These are phyloP conservation scores for Amauroascus niger DNA, from an alignment of 2,329 filamentous ascomycete species.

Conservation along the genomic window DNA sequence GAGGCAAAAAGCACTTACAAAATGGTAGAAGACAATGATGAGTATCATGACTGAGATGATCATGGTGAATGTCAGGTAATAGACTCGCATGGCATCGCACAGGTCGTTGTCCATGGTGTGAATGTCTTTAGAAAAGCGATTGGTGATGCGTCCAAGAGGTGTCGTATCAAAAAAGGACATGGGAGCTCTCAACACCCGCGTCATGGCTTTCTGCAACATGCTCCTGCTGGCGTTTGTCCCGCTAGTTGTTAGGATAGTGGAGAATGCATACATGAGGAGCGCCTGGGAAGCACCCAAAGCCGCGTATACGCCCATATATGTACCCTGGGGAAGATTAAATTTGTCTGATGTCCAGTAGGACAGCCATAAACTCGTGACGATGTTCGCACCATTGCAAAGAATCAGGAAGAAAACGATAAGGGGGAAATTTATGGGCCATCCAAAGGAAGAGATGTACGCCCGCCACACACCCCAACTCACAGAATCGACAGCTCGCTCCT, in stretches of 20 bases:
- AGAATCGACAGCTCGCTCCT: constrained; percentile 57
- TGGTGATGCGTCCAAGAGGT: constrained; percentile 86
- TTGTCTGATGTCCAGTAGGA: constrained; percentile 85
- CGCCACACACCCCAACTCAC: constrained; percentile 73
- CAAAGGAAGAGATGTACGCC: constrained; percentile 66
- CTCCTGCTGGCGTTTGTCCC: constrained; percentile 73
- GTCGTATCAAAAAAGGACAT: constrained; percentile 97
- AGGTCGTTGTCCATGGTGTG: constrained; percentile 94
- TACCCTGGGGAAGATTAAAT: constrained; percentile 54
- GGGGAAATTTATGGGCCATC: constrained; percentile 54
- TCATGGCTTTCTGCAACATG: constrained; percentile 73
- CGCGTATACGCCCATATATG: constrained; percentile 63
- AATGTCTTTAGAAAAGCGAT: constrained; percentile 90
- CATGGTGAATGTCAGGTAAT: constrained; percentile 73
- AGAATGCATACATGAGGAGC: constrained; percentile 68
- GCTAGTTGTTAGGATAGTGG: constrained; percentile 64
- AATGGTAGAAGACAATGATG: constrained; percentile 92
- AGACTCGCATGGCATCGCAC: constrained; percentile 85
- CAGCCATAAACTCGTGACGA: constrained; percentile 81
- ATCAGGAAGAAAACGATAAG: constrained; percentile 55
- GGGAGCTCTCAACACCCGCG: constrained; percentile 57
- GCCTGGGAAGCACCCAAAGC: constrained; percentile 63
- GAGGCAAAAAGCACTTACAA: constrained; percentile 35
- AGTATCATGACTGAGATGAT: constrained; percentile 76
- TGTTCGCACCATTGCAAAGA: constrained; percentile 71